These are phyloP conservation scores for Oryza coarctata DNA, from an alignment of 176 grass and related monocot genomes.

Conservation along the genomic window DNA sequence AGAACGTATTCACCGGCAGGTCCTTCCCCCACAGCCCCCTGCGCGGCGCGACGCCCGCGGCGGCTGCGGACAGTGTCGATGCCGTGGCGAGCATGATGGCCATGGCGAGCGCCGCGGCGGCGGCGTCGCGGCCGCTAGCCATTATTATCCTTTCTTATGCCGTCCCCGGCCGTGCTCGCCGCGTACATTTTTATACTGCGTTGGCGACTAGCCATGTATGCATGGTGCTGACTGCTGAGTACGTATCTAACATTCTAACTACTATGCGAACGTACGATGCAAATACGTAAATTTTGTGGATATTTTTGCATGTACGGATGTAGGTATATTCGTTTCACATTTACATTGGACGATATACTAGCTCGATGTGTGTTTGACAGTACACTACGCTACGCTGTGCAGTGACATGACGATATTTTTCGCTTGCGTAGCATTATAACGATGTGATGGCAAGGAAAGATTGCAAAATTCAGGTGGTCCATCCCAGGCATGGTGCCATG, in stretches of 20 bases:
- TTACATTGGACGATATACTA: too few relatives aligned
- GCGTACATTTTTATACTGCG: slow-evolving; percentile 21
- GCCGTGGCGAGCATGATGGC: slow-evolving; percentile 24
- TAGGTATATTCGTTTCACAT: background rate
- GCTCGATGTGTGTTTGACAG: background rate
- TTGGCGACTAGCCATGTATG: background rate
- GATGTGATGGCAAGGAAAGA: background rate
- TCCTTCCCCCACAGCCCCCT: slow-evolving; percentile 37
- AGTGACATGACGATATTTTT: background rate
- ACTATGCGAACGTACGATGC: background rate
- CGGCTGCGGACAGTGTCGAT: background rate
- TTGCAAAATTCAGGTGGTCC: slow-evolving; percentile 25
- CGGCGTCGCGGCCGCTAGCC: background rate
- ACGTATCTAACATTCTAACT: too few relatives aligned
- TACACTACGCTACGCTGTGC: background rate
- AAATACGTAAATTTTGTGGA: background rate
- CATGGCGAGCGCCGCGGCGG: background rate
- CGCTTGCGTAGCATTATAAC: background rate
- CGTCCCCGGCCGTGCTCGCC: background rate
- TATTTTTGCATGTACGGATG: background rate
- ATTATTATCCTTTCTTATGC: background rate
- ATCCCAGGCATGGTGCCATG: slow-evolving; percentile 13
- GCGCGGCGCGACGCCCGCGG: background rate
- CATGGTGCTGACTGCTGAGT: too few relatives aligned
- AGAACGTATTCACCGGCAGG: slow-evolving; percentile 48